A percentile compares a stretch with the other conserved stretches of the same genome.
phyloP scores from a whole-genome alignment of 345 rosid species.

The Acer negundo region DNA sequence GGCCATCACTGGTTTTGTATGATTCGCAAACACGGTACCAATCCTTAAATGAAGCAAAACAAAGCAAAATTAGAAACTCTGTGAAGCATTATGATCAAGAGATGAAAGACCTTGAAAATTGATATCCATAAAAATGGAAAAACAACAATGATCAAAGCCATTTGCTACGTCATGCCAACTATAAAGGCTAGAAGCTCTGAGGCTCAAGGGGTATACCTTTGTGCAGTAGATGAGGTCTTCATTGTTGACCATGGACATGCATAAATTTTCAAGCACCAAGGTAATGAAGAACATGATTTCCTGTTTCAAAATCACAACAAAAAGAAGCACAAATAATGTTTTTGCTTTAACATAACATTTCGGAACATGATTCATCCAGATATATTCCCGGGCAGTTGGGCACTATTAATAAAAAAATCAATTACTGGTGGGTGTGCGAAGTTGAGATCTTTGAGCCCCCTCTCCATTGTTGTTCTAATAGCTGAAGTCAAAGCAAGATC shows the following conservation, averaged over 20 bases:
- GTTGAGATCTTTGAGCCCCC: slow-evolving; percentile 32
- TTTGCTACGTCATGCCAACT: not conserved
- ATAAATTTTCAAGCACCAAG: slow-evolving; percentile 42
- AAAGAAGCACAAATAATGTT: slow-evolving; percentile 8
- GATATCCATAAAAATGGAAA: not conserved
- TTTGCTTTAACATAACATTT: not conserved
- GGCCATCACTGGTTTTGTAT: slow-evolving; percentile 33
- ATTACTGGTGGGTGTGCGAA: slow-evolving; percentile 26
- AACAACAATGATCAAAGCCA: not conserved
- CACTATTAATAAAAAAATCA: not conserved
- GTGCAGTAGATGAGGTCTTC: slow-evolving; percentile 44
- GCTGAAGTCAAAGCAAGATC: slow-evolving; percentile 46
- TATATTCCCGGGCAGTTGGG: not conserved
- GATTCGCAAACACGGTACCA: slow-evolving; percentile 33
- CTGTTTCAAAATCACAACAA: slow-evolving; percentile 24
- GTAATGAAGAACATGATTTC: slow-evolving; percentile 39
- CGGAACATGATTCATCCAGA: not conserved
- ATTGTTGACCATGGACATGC: slow-evolving; percentile 40
- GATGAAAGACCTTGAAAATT: not conserved
- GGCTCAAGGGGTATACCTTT: slow-evolving; percentile 32
- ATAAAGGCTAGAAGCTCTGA: slow-evolving; percentile 16
- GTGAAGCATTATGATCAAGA: not conserved
- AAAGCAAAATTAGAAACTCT: slow-evolving; percentile 2
- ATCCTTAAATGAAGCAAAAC: slow-evolving; percentile 29
- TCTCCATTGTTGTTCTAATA: slow-evolving; percentile 40